Conservation (phyloP, 78 protist species). For the Dictyostelium intermedium region DNA sequence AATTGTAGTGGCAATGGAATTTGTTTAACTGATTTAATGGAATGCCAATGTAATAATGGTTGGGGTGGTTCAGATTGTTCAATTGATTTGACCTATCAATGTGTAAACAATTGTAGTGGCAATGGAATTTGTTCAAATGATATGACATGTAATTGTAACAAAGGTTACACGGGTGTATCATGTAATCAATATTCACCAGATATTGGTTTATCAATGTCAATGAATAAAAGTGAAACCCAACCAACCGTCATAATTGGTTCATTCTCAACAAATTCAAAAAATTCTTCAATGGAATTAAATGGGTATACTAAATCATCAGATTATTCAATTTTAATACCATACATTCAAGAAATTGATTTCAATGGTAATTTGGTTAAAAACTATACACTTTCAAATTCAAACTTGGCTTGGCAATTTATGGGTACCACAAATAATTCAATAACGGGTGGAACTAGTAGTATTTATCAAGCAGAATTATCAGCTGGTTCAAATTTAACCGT, state of each 20-base stretch:
- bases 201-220: not conserved
- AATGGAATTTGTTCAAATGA: slow-evolving; percentile 3
- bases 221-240: not conserved
- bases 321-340: not conserved
- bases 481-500: not conserved
- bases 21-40: slow-evolving; percentile 78
- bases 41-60: slow-evolving; percentile 86
- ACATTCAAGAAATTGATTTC: not conserved
- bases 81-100: not conserved
- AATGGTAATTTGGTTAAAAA: not conserved
- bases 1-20: slow-evolving; percentile 88
- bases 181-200: not conserved
- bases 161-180: slow-evolving; percentile 6
- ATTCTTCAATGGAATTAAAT: not conserved
- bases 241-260: not conserved
- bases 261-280: not conserved
- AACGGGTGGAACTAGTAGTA: not conserved
- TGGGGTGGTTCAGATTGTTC: slow-evolving; percentile 45
- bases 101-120: slow-evolving; percentile 11
- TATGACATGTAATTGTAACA: slow-evolving; percentile 6
- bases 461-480: not conserved
- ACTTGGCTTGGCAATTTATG: not conserved
- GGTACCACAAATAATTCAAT: not conserved
- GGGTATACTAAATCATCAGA: not conserved
- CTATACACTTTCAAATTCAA: not conserved